Conservation (phyloP, 352 stramenopile genomes). For the Phytophthora tentaculata region DNA sequence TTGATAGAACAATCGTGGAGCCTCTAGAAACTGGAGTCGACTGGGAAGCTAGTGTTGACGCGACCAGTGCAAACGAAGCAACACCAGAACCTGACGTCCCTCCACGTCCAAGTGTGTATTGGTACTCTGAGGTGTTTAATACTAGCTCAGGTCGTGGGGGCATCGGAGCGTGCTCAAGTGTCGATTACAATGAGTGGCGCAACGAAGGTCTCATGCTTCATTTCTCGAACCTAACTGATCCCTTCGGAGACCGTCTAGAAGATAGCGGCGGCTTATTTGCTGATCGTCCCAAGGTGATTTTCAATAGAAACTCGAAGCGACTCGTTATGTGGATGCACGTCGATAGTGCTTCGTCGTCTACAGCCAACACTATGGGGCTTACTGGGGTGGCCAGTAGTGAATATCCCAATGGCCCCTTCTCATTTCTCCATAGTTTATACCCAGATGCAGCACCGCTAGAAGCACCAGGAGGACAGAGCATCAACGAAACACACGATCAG, state of each 20-base stretch:
- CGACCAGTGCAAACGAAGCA: conserved; percentile 21
- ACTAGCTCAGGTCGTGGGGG: conserved; percentile 47
- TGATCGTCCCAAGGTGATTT: conserved; percentile 93
- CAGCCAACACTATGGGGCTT: conserved; percentile 83
- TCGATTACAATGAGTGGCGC: conserved; percentile 92
- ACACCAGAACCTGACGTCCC: conserved; percentile 12
- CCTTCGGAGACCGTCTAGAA: conserved; percentile 51
- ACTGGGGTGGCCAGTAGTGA: conserved; percentile 88
- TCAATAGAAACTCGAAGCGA: conserved; percentile 80
- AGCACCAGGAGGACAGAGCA: conserved; percentile 68
- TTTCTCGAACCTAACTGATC: conserved; percentile 94
- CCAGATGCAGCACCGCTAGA: conserved; percentile 87
- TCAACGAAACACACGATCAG: conserved; percentile 96
- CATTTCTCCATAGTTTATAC: conserved; percentile 92
- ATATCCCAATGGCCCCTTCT: conserved; percentile 94
- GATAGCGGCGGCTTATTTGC: conserved; percentile 49
- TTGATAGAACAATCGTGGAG: conserved; percentile 60
- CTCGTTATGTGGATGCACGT: conserved; percentile 98
- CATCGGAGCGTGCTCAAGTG: conserved; percentile 93
- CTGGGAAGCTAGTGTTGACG: conserved; percentile 30
- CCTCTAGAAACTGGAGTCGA: conserved; percentile 66
- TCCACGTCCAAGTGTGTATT: conserved; percentile 54
- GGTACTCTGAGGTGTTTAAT: conserved; percentile 79
- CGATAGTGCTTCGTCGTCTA: conserved; percentile 70
- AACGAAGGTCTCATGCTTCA: conserved; percentile 96